Conservation (phyloP, 2,329 filamentous ascomycete genomes). For the Westerdykella sp. region DNA sequence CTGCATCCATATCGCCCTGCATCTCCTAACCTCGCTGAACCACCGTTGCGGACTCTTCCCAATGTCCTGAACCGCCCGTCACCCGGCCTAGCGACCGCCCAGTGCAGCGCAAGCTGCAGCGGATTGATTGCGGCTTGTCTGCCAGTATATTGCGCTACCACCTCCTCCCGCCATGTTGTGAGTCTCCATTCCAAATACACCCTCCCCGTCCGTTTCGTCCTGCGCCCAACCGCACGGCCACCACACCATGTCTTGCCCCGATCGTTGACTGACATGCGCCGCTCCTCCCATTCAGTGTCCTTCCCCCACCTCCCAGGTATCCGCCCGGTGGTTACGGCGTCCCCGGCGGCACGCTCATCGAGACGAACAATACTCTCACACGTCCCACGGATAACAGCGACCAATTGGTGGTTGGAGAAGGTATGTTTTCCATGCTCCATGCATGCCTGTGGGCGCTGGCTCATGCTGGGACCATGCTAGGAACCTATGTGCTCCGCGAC, state of each 20-base stretch:
- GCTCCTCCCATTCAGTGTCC: conserved; percentile 45
- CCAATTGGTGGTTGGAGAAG: conserved; percentile 90
- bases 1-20: conserved; percentile 1
- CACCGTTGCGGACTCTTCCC: conserved; percentile 4
- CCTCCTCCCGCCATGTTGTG: conserved; percentile 29
- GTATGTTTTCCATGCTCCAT: conserved; percentile 41
- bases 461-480: conserved; percentile 43
- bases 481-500: conserved; percentile 85
- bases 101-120: conserved; percentile 4
- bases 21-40: neutral
- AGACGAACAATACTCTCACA: conserved; percentile 85
- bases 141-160: conserved; percentile 17
- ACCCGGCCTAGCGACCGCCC: conserved; percentile 11
- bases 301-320: conserved; percentile 81
- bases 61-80: conserved; percentile 7
- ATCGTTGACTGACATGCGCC: conserved; percentile 20
- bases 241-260: conserved; percentile 11
- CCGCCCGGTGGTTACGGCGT: conserved; percentile 66
- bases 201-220: conserved; percentile 2
- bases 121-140: conserved; percentile 14
- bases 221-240: conserved; percentile 22
- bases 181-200: conserved; percentile 18
- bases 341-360: conserved; percentile 69
- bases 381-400: conserved; percentile 77
- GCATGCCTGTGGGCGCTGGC: conserved; percentile 5